Base-by-base conservation (phyloP, 192 early-diverging fungal species). In the Chytriomyces sp. region DNA sequence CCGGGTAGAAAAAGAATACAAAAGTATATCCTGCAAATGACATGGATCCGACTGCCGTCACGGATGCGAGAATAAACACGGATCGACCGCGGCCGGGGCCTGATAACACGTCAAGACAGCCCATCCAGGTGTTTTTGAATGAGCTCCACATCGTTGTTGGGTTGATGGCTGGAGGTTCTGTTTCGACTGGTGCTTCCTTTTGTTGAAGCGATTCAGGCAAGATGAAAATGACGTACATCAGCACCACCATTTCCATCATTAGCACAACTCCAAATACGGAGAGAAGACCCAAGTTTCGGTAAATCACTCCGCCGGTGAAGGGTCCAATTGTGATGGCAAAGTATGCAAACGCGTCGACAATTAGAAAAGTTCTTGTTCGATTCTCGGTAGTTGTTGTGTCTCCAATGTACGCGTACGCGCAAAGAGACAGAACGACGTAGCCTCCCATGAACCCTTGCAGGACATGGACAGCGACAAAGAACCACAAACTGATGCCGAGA, bases 1-100 rank as follows among this genome's bases (percentile, higher is more conserved):
- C 47, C 7, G 75, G 67, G 64, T 85, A 87, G 59, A 73, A 76
- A 70, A 83, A 87, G 45, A 87, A 87, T n/a, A 50, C 65, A 47
- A 67, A 76, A 7, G 10, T 13, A 35, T 76, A 76, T 20, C 64
- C 75, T 11, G 75, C 62, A 57, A 67, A 67, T 20, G 63, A 48
- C 62, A 81, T 62, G 11, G 67, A 10, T 18, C 75, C 20, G 13
- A 67, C 69, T 6, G 78, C 81, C 18, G 79, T 64, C 6, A 62
- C 64, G 28, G 73, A 61, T 20, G 84, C 64, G 8, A 72, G 57
- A 44, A 79, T 64, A 62, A 78, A 81, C 46, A 79, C 46, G 28
- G 77, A 67, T n/a, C 18, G 6, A 26, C 75, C 75, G n/a, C 75
- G 44, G 1, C 75, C 75, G 2, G 75, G 75, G 6, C 23, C 70